Evolutionary conservation across 768 basidiomycete genomes (phyloP).

Genomic region (Rhodosporidiobolus odoratus): DNA sequence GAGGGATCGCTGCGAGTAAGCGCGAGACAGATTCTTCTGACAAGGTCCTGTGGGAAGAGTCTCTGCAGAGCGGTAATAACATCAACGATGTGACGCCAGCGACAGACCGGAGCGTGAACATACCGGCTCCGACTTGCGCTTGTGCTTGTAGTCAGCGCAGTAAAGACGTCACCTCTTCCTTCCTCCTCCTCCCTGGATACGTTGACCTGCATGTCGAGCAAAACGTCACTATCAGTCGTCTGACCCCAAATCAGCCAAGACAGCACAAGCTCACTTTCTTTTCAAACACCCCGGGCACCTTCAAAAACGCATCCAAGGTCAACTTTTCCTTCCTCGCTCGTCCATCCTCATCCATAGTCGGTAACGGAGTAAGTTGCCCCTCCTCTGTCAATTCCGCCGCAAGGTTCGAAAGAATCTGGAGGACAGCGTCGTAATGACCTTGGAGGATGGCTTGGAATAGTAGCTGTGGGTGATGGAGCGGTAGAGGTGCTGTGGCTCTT

Average conservation of each 20-base stretch:
- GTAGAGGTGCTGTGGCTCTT: constrained; percentile 73
- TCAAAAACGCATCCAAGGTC: constrained; percentile 6
- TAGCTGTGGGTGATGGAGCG: constrained; percentile 90
- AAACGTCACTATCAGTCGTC: neutral
- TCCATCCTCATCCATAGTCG: neutral
- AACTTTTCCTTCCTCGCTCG: neutral
- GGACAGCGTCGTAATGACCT: constrained; percentile 71
- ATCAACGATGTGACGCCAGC: neutral
- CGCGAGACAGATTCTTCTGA: constrained; percentile 42
- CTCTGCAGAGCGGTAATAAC: neutral
- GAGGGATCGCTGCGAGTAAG: constrained; percentile 63
- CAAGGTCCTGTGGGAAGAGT: neutral
- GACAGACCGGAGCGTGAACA: neutral
- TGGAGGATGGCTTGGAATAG: constrained; percentile 46
- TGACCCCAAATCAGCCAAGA: neutral
- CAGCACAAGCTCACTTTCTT: neutral
- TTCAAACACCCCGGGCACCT: neutral
- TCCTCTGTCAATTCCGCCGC: constrained; percentile 51
- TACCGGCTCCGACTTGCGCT: neutral
- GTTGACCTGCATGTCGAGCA: neutral
- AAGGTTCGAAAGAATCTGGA: constrained; percentile 69
- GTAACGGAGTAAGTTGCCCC: constrained; percentile 17
- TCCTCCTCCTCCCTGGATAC: neutral
- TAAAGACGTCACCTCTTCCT: constrained; percentile 15
- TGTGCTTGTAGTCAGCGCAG: neutral